phyloP scores from a whole-genome alignment of 106 monocot genomes.

The Phalaenopsis equestris region DNA sequence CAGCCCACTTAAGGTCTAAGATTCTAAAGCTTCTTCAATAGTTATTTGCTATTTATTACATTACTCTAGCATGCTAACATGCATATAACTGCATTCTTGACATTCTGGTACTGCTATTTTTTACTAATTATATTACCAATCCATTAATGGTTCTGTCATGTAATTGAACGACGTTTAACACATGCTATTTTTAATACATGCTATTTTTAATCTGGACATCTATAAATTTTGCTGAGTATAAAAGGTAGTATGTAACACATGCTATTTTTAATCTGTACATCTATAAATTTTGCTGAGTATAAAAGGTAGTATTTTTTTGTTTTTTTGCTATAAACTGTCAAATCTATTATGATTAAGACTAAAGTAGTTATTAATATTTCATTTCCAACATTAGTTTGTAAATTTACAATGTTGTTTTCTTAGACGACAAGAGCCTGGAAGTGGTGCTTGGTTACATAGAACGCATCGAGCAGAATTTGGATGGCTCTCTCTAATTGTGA shows the following conservation, averaged over 20 bases:
- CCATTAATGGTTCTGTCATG: no score
- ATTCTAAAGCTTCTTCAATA: no score
- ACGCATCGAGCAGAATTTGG: neutral
- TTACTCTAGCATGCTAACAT: no score
- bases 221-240: neutral
- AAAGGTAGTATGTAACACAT: neutral
- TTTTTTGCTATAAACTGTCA: neutral
- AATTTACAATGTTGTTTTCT: neutral
- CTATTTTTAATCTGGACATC: neutral
- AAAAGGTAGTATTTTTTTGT: neutral
- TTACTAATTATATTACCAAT: no score
- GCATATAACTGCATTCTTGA: no score
- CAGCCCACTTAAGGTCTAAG: no score
- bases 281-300: neutral
- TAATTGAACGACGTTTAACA: neutral
- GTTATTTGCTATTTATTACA: no score
- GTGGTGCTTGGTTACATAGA: conserved; percentile 2
- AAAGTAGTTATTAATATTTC: neutral
- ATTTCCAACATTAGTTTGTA: neutral
- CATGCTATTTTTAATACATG: neutral
- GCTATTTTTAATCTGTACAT: neutral
- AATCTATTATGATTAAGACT: neutral
- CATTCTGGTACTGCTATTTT: no score
- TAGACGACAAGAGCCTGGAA: conserved; percentile 8
- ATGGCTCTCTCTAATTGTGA: neutral